Evolutionary conservation across 176 grass and related monocot species (phyloP).

Genomic region (Oryza rufipogon): DNA sequence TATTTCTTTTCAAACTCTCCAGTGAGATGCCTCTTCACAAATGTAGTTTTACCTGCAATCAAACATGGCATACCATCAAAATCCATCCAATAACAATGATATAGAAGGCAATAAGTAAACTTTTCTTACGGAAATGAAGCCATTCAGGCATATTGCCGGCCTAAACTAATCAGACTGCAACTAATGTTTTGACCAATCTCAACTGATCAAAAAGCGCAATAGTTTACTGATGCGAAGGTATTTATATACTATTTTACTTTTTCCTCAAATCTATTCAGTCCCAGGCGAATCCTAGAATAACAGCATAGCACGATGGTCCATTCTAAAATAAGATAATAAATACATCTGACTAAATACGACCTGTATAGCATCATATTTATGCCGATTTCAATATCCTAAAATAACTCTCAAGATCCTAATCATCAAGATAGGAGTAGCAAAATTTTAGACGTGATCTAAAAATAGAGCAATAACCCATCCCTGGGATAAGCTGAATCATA

Average conservation of each 20-base stretch:
- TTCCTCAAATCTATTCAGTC: not conserved
- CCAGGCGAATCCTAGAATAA: not conserved
- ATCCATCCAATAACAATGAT: not conserved
- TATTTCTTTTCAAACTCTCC: constrained; percentile 93
- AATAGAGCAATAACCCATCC: not conserved
- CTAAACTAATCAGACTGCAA: not conserved
- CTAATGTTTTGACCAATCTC: not conserved
- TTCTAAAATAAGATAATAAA: not conserved
- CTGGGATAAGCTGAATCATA: fast-evolving
- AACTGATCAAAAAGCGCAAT: not conserved
- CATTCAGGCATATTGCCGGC: not conserved
- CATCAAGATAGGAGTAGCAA: no score
- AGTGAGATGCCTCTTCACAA: constrained; percentile 97
- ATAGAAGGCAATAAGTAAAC: not conserved
- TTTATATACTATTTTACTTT: not conserved
- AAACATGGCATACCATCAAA: not conserved
- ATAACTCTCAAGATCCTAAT: not conserved
- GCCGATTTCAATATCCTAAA: not conserved
- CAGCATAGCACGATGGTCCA: not conserved
- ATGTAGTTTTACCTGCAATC: constrained; percentile 79
- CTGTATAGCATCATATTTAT: not conserved
- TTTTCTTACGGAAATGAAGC: not conserved
- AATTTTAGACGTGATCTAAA: not conserved
- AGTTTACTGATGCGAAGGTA: not conserved
- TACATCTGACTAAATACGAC: not conserved